Conservation (phyloP, 768 basidiomycete genomes). For the Boletus huronensis region DNA sequence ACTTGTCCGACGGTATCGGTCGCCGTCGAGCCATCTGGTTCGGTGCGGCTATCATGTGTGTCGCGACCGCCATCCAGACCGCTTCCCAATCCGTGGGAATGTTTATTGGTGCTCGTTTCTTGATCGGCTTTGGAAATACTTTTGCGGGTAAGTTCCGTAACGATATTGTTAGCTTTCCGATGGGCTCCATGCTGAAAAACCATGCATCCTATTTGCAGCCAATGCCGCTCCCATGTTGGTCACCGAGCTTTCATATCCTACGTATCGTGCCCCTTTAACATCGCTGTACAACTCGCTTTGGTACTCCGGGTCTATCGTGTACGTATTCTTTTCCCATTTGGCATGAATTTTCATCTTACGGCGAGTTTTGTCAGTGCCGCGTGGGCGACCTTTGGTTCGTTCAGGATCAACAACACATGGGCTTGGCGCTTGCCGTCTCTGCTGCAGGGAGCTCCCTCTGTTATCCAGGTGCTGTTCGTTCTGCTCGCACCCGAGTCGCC, state of each 20-base stretch:
- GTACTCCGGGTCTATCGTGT: slow-evolving; percentile 84
- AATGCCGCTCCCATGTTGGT: slow-evolving; percentile 80
- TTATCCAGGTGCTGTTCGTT: slow-evolving; percentile 62
- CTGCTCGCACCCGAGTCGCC: slow-evolving; percentile 79
- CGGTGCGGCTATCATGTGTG: slow-evolving; percentile 65
- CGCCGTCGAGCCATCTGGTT: slow-evolving; percentile 63
- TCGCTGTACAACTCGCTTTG: slow-evolving; percentile 80
- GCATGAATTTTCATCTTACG: not conserved
- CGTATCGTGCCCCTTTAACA: slow-evolving; percentile 74
- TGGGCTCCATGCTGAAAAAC: not conserved
- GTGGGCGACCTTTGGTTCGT: slow-evolving; percentile 81
- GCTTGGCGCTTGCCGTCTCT: slow-evolving; percentile 80
- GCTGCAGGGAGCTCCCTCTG: slow-evolving; percentile 67
- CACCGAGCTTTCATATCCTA: slow-evolving; percentile 79
- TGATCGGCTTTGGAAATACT: slow-evolving; percentile 73
- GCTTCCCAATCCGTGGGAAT: slow-evolving; percentile 69
- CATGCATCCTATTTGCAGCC: slow-evolving; percentile 30
- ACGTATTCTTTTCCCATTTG: slow-evolving; percentile 20
- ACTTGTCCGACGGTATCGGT: slow-evolving; percentile 68
- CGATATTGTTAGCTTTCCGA: not conserved
- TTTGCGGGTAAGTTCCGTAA: slow-evolving; percentile 49
- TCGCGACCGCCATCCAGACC: slow-evolving; percentile 64
- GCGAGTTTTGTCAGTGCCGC: slow-evolving; percentile 46
- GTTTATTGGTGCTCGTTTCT: slow-evolving; percentile 79
- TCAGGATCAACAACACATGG: slow-evolving; percentile 64